A percentile compares a stretch with the other conserved stretches of the same genome.
phyloP scores from a whole-genome alignment of 306 rosid genomes.

The Crataegus laevigata region DNA sequence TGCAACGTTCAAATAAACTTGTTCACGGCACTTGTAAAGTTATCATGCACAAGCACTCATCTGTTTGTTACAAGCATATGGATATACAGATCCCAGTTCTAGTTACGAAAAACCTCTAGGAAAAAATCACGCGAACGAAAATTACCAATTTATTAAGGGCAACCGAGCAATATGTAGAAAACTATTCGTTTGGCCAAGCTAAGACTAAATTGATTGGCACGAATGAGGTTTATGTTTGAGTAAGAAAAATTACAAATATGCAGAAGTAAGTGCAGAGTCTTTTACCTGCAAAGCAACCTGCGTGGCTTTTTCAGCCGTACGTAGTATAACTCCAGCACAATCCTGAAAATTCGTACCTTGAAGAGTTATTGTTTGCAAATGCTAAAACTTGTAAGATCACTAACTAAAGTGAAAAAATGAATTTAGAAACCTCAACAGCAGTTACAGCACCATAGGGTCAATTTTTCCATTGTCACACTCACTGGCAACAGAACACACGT shows the following conservation, averaged over 20 bases:
- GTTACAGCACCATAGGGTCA: constrained; percentile 79
- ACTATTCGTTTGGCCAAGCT: neutral
- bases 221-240: neutral
- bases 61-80: neutral
- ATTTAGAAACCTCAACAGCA: constrained; percentile 15
- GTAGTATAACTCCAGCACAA: constrained; percentile 90
- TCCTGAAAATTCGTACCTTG: constrained; percentile 52
- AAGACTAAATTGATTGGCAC: neutral
- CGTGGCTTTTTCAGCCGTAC: constrained; percentile 91
- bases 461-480: constrained; percentile 81
- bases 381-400: neutral
- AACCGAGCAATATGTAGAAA: neutral
- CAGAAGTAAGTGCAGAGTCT: neutral
- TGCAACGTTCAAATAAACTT: constrained; percentile 25
- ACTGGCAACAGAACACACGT: constrained; percentile 92
- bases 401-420: constrained; percentile 1
- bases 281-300: constrained; percentile 87
- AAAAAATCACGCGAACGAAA: neutral
- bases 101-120: neutral
- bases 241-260: neutral
- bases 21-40: neutral
- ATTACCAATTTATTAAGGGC: neutral
- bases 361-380: neutral
- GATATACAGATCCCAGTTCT: neutral
- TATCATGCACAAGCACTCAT: neutral